phyloP scores from a whole-genome alignment of 208 protist species.

The Cochliopodium minus region DNA sequence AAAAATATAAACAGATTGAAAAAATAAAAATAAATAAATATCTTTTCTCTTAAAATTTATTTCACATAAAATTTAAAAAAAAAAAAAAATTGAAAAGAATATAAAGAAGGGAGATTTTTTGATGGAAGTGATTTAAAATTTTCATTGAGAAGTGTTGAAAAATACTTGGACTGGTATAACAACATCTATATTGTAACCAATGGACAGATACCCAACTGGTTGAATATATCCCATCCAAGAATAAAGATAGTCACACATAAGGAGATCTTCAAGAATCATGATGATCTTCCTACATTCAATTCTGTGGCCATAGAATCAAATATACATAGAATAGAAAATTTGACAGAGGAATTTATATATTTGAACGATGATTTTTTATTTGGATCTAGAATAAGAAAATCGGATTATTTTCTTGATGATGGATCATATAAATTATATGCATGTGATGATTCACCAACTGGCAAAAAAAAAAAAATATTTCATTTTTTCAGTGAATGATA shows the following conservation, averaged over 20 bases:
- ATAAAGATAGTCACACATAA: slow-evolving; percentile 25
- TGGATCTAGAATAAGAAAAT: too few species aligned
- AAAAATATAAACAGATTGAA: too few species aligned
- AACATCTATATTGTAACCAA: slow-evolving; percentile 80
- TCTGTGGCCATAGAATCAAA: slow-evolving; percentile 62
- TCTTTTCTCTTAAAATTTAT: too few species aligned
- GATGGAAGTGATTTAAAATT: slow-evolving; percentile 76
- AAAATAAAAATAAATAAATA: too few species aligned
- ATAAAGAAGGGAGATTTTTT: too few species aligned
- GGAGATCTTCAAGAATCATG: slow-evolving; percentile 53
- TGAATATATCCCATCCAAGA: slow-evolving; percentile 37
- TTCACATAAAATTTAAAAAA: too few species aligned
- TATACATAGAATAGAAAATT: slow-evolving; percentile 53
- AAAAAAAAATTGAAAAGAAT: too few species aligned
- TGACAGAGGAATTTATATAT: slow-evolving; percentile 55
- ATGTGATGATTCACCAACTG: too few species aligned
- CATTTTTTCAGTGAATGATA: too few species aligned
- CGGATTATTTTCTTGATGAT: too few species aligned
- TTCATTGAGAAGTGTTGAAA: slow-evolving; percentile 71
- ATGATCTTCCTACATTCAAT: slow-evolving; percentile 54
- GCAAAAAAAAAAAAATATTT: too few species aligned
- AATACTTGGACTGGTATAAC: slow-evolving; percentile 66
- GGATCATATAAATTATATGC: too few species aligned
- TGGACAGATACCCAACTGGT: slow-evolving; percentile 66
- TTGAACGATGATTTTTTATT: slow-evolving; percentile 70